Conservation (phyloP, 495 filamentous ascomycete species). For the Geoglossum glabrum region DNA sequence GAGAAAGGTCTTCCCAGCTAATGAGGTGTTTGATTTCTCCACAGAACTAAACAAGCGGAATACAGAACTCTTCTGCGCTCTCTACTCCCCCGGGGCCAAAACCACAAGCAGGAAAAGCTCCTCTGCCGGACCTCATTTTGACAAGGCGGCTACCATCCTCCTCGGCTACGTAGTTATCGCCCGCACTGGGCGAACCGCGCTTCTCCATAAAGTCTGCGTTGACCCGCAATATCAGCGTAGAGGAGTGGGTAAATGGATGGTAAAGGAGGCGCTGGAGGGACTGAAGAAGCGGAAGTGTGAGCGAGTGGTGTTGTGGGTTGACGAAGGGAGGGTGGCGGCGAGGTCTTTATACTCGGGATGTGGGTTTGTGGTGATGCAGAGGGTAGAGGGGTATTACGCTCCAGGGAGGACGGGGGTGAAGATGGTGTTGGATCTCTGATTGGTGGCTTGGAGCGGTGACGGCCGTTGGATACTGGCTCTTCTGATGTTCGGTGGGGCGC, state of each 20-base stretch:
- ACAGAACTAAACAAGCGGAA: constrained; percentile 35
- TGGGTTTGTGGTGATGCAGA: constrained; percentile 32
- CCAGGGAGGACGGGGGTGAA: constrained; percentile 32
- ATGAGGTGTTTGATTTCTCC: constrained; percentile 33
- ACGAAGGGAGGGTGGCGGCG: constrained; percentile 30
- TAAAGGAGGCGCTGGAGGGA: constrained; percentile 26
- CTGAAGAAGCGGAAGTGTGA: constrained; percentile 32
- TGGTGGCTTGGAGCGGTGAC: not conserved
- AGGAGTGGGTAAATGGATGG: constrained; percentile 31
- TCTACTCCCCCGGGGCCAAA: too few relatives aligned
- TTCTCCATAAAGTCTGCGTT: constrained; percentile 41
- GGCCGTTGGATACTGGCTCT: too few relatives aligned
- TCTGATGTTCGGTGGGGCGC: not conserved
- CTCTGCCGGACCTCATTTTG: not conserved
- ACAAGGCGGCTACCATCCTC: constrained; percentile 9
- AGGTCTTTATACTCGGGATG: constrained; percentile 26
- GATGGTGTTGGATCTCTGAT: constrained; percentile 25
- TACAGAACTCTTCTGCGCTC: constrained; percentile 27
- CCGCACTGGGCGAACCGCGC: constrained; percentile 27
- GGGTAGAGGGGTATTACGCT: constrained; percentile 35
- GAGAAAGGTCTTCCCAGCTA: constrained; percentile 36
- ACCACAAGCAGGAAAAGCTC: not conserved
- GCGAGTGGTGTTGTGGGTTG: constrained; percentile 40
- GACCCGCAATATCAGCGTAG: constrained; percentile 27
- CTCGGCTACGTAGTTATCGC: constrained; percentile 35